Evolutionary conservation across 495 filamentous ascomycete species (phyloP), one percentile per base, ranked within the genome.

Genomic region (Penicillium canescens): DNA sequence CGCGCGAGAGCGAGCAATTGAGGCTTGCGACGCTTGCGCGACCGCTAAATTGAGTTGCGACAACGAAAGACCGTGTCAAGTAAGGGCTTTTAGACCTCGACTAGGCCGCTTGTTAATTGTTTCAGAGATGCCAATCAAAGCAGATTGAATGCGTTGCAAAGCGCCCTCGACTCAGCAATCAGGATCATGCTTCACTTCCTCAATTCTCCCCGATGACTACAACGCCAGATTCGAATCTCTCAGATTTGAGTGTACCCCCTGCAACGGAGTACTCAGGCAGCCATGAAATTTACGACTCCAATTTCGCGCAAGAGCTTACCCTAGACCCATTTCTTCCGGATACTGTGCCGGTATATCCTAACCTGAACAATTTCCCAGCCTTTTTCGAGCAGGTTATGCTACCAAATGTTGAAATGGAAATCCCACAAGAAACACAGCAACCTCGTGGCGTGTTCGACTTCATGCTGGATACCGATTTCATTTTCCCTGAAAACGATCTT

Each of bases 381-480:
- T 69, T 69, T 12, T 69, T 69, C 24, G 63, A 69, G 33, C 66
- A 66, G 10, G 61, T 64, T 14, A 66, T 66, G 63, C 51, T 61
- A 6, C 56, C 61, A 4, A 45, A 26, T 20, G 12, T 55, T 0
- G 51, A 40, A 11, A n/a, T 41, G 1, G 21, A 43, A 9, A 28
- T 14, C 1, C 8, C 42, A 4, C 58, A 54, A 3, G 49, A 20
- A 12, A 50, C 52, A 1, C 63, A 66, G 42, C 66, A 66, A 39
- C 66, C 63, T 3, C 56, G 66, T 5, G 57, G 53, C 3, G 53
- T 59, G 2, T 64, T 69, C 46, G 66, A 69, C 33, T 64, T 69
- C 18, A 64, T 62, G 60, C 48, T 48, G 9, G 63, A 69, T 21
- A 54, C 43, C 5, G 63, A 66, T 20, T 60, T 62, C 18, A 48